A percentile compares a stretch with the other conserved stretches of the same genome.
Evolutionary conservation across 2,329 filamentous ascomycete species (phyloP).

Genomic region (Stagonosporopsis tanaceti): DNA sequence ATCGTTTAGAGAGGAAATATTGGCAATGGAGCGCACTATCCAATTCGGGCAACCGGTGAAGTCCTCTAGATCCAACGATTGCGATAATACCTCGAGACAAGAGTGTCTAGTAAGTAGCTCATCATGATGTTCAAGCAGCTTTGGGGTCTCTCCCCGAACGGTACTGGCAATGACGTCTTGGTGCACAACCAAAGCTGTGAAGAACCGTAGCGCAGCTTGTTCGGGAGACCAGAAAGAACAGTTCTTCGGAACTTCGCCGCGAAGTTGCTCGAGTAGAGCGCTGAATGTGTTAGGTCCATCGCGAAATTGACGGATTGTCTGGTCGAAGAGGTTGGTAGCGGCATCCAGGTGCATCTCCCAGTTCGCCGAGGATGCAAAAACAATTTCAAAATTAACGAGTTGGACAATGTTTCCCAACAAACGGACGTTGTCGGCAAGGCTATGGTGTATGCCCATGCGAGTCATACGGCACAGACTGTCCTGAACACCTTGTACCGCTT

Average conservation of each 20-base stretch:
- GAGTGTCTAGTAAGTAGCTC: slow-evolving; percentile 17
- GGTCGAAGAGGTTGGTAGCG: slow-evolving; percentile 59
- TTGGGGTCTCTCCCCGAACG: slow-evolving; percentile 40
- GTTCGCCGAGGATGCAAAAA: slow-evolving; percentile 56
- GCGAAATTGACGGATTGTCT: slow-evolving; percentile 38
- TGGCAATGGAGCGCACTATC: slow-evolving; percentile 63
- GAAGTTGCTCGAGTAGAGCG: slow-evolving; percentile 22
- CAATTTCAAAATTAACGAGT: slow-evolving; percentile 62
- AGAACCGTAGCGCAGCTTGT: slow-evolving; percentile 50
- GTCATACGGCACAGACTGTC: background rate
- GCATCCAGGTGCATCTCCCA: slow-evolving; percentile 62
- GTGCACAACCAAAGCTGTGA: slow-evolving; percentile 44
- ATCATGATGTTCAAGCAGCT: slow-evolving; percentile 39
- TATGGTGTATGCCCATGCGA: background rate
- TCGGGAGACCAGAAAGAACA: slow-evolving; percentile 40
- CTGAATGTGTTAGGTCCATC: slow-evolving; percentile 8
- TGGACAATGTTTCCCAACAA: slow-evolving; percentile 62
- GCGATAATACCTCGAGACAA: slow-evolving; percentile 28
- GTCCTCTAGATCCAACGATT: slow-evolving; percentile 56
- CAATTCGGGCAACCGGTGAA: slow-evolving; percentile 66
- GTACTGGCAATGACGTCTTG: slow-evolving; percentile 51
- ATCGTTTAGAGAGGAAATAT: slow-evolving; percentile 62
- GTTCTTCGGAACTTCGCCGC: background rate
- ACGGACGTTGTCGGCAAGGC: slow-evolving; percentile 9
- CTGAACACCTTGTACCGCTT: slow-evolving; percentile 5